A percentile compares a stretch with the other conserved stretches of the same genome.
Evolutionary conservation across 1,284 basidiomycete species (phyloP).

Genomic region (Dichomitus squalens): DNA sequence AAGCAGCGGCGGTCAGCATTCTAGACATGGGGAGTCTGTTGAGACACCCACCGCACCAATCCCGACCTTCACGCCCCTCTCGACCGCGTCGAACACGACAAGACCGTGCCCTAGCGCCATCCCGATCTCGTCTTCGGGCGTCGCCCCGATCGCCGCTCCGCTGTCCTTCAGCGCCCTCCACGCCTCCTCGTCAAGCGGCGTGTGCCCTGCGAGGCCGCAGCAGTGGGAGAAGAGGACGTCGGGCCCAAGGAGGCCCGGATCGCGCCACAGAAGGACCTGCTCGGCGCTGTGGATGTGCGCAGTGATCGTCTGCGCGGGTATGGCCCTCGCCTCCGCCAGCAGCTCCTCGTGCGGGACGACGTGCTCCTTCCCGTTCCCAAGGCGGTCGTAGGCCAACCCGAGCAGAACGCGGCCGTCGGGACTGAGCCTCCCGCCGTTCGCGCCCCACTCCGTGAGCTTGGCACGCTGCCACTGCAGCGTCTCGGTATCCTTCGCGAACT

Average conservation of each 20-base stretch:
- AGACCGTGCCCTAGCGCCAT: constrained; percentile 39
- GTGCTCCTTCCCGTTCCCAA: constrained; percentile 17
- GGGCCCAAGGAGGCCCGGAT: constrained; percentile 32
- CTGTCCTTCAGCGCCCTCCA: constrained; percentile 34
- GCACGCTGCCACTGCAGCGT: neutral
- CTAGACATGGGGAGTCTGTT: too few relatives aligned
- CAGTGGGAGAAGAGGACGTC: constrained; percentile 39
- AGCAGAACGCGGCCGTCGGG: constrained; percentile 36
- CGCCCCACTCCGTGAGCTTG: neutral
- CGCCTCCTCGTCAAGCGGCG: constrained; percentile 32
- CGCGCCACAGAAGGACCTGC: constrained; percentile 28
- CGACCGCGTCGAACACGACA: constrained; percentile 32
- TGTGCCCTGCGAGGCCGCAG: constrained; percentile 31
- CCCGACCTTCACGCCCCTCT: constrained; percentile 36
- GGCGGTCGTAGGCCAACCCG: constrained; percentile 35
- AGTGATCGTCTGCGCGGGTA: constrained; percentile 29
- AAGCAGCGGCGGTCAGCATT: too few relatives aligned
- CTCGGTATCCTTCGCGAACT: neutral
- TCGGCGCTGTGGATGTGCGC: constrained; percentile 33
- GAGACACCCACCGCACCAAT: constrained; percentile 34
- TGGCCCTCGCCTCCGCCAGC: constrained; percentile 27
- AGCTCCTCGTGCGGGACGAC: constrained; percentile 25
- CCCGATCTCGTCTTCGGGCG: constrained; percentile 37
- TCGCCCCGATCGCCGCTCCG: constrained; percentile 33
- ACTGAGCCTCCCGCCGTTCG: constrained; percentile 29